phyloP scores from a whole-genome alignment of 2,329 filamentous ascomycete species.

The Colletotrichum musae region DNA sequence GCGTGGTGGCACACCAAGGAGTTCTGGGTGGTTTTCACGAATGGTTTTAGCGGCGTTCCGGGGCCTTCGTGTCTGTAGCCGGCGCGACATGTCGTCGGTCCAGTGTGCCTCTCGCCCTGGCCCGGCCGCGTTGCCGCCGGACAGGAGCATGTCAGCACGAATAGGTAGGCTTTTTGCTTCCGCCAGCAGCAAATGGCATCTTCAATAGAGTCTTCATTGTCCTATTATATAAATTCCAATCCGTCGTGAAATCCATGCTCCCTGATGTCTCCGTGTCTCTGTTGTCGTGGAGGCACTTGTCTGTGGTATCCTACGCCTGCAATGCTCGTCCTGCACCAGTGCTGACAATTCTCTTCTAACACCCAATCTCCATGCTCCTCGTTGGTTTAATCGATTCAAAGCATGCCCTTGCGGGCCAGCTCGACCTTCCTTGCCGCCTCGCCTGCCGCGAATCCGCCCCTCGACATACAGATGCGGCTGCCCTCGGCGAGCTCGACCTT shows the following conservation, averaged over 20 bases:
- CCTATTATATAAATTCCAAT: constrained; percentile 11
- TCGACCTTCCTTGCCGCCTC: constrained; percentile 84
- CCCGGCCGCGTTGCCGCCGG: constrained; percentile 1
- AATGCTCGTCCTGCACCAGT: constrained; percentile 1
- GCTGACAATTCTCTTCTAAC: constrained; percentile 13
- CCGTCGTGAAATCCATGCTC: not conserved
- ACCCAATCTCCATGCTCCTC: not conserved
- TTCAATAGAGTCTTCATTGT: constrained; percentile 38
- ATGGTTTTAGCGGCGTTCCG: constrained; percentile 40
- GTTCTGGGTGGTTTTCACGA: constrained; percentile 41
- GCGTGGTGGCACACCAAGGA: constrained; percentile 39
- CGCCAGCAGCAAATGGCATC: constrained; percentile 33
- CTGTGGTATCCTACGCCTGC: constrained; percentile 23
- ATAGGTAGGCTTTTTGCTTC: constrained; percentile 39
- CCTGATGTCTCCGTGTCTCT: too few relatives aligned
- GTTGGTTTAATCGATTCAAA: constrained; percentile 59
- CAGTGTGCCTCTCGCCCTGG: constrained; percentile 11
- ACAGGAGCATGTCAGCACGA: constrained; percentile 32
- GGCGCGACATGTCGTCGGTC: constrained; percentile 26
- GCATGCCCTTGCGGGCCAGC: constrained; percentile 82
- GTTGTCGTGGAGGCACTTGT: not conserved
- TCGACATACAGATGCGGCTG: constrained; percentile 80
- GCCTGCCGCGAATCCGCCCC: constrained; percentile 80
- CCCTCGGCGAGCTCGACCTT: constrained; percentile 83
- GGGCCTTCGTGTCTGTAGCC: constrained; percentile 34